Evolutionary conservation across 2,329 filamentous ascomycete species (phyloP).

Genomic region (Ophiostoma fasciatum): DNA sequence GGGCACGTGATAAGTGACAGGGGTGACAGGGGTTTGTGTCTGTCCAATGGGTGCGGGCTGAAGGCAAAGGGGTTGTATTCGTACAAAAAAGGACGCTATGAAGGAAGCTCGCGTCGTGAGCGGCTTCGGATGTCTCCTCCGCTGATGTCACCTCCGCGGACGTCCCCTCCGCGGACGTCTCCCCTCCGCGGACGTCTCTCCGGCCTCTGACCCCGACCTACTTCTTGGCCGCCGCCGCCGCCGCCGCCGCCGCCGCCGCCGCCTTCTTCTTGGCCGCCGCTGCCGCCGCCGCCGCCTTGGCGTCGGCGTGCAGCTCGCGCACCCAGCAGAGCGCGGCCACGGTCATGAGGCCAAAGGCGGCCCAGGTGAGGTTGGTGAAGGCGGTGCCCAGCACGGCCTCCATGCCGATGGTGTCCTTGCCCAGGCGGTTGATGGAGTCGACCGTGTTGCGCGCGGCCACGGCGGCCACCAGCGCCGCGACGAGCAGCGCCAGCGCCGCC

Average conservation of each 20-base stretch:
- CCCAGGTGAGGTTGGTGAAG: slow-evolving; percentile 32
- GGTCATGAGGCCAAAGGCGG: slow-evolving; percentile 30
- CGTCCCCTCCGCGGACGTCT: too few relatives aligned
- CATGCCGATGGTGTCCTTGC: slow-evolving; percentile 28
- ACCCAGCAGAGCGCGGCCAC: slow-evolving; percentile 26
- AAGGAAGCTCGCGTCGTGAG: too few relatives aligned
- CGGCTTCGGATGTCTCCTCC: too few relatives aligned
- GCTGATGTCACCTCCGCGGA: too few relatives aligned
- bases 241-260: neutral
- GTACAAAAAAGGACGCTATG: too few relatives aligned
- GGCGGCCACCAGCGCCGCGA: slow-evolving; percentile 8
- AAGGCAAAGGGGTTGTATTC: too few relatives aligned
- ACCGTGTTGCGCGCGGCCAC: slow-evolving; percentile 7
- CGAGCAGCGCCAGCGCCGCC: slow-evolving; percentile 16
- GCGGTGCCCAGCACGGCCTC: slow-evolving; percentile 26
- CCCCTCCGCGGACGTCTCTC: too few relatives aligned
- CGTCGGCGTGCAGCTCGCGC: slow-evolving; percentile 17
- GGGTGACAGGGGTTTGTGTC: too few relatives aligned
- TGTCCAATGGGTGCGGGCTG: too few relatives aligned
- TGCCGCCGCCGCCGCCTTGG: slow-evolving; percentile 14
- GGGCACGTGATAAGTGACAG: too few relatives aligned
- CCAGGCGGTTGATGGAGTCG: slow-evolving; percentile 14
- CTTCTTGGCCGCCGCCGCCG: slow-evolving; percentile 1
- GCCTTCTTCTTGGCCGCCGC: slow-evolving; percentile 4
- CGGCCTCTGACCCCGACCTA: neutral